Percentiles rank a stretch among this genome's conserved stretches.
Evolutionary conservation across 352 stramenopile genomes (phyloP).

Genomic region (Phytopythium aichiense): DNA sequence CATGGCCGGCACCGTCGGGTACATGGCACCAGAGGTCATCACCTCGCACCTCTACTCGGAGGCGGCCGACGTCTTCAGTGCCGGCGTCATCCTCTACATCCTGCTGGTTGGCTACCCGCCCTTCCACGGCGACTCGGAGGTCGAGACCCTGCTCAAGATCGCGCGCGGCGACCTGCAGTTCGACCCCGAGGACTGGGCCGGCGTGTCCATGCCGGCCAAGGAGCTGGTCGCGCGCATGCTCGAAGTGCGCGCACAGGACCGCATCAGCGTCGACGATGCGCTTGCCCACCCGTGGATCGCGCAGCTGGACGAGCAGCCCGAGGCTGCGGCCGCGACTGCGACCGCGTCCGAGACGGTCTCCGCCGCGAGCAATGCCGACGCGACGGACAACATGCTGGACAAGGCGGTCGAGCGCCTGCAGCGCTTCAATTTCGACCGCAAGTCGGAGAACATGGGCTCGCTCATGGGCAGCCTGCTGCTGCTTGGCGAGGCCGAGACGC

Average conservation of each 20-base stretch:
- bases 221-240: constrained; percentile 74
- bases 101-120: constrained; percentile 73
- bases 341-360: not conserved
- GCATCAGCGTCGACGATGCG: constrained; percentile 66
- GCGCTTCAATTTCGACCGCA: constrained; percentile 77
- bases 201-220: constrained; percentile 53
- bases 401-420: constrained; percentile 53
- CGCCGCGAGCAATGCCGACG: not conserved
- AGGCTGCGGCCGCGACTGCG: not conserved
- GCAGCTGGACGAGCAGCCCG: constrained; percentile 6
- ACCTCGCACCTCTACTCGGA: constrained; percentile 61
- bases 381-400: constrained; percentile 16
- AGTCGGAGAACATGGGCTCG: constrained; percentile 70
- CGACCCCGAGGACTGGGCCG: constrained; percentile 50
- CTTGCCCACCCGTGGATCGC: constrained; percentile 61
- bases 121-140: constrained; percentile 67
- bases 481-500: constrained; percentile 21
- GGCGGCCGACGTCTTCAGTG: constrained; percentile 72
- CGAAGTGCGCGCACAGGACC: constrained; percentile 62
- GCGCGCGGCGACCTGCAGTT: constrained; percentile 71
- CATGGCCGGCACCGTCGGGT: constrained; percentile 75
- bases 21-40: constrained; percentile 77
- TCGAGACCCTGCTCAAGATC: constrained; percentile 79
- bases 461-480: constrained; percentile 57
- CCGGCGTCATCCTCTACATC: constrained; percentile 81